These are phyloP conservation scores for Thuidium tamariscinum DNA, from an alignment of 225 moss, liverwort and hornwort genomes.

Conservation along the genomic window DNA sequence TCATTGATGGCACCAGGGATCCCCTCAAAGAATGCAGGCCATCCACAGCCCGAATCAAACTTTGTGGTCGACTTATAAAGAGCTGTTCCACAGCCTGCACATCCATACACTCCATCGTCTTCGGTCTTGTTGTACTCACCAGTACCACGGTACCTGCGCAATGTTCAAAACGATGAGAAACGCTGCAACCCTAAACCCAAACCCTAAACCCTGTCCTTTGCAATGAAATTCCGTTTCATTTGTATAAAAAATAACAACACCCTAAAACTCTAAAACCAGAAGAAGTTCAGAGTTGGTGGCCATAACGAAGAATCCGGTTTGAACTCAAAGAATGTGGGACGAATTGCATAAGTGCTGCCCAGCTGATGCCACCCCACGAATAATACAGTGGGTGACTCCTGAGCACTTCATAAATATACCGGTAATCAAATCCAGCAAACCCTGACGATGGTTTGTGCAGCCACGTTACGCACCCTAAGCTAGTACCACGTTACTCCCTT, in stretches of 20 bases:
- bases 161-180: not conserved
- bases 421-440: not conserved
- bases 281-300: not conserved
- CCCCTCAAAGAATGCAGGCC: constrained; percentile 80
- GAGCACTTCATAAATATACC: not conserved
- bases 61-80: constrained; percentile 73
- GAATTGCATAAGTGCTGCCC: not conserved
- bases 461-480: not conserved
- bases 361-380: not conserved
- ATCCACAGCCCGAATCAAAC: constrained; percentile 75
- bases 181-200: too few relatives aligned
- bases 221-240: too few relatives aligned
- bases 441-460: not conserved
- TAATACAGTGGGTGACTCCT: not conserved
- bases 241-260: too few relatives aligned
- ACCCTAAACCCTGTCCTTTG: too few relatives aligned
- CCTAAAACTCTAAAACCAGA: too few relatives aligned
- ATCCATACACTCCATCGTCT: constrained; percentile 57
- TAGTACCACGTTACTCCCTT: not conserved
- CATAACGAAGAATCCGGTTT: not conserved
- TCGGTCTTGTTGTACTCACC: constrained; percentile 66
- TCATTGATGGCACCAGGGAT: constrained; percentile 73
- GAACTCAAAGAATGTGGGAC: not conserved
- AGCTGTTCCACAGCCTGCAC: constrained; percentile 56
- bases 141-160: constrained; percentile 27